Conservation (phyloP, 257 asterid species). For the Coffea eugenioides region DNA sequence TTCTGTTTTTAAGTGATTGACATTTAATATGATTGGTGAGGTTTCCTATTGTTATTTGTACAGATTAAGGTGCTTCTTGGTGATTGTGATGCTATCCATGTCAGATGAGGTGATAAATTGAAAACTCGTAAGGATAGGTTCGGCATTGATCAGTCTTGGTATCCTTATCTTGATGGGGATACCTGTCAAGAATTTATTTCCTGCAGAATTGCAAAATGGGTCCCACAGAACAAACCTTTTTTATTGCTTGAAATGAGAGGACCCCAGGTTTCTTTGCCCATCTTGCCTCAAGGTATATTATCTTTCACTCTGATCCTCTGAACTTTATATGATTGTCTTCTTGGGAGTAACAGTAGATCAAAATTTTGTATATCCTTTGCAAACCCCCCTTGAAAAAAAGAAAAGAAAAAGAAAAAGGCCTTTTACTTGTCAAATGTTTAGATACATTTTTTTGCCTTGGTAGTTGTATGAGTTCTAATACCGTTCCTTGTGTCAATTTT, state of each 20-base stretch:
- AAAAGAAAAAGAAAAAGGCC: no score
- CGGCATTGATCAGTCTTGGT: slow-evolving; percentile 69
- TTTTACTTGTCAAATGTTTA: no score
- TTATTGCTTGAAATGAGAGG: slow-evolving; percentile 90
- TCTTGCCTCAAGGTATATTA: no score
- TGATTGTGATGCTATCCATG: slow-evolving; percentile 93
- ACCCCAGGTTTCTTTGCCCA: slow-evolving; percentile 46
- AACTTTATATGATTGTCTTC: neutral
- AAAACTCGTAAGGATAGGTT: slow-evolving; percentile 85
- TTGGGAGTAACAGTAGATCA: neutral
- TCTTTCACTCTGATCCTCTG: neutral
- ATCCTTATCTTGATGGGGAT: slow-evolving; percentile 93
- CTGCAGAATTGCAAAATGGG: slow-evolving; percentile 86
- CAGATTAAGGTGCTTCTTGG: slow-evolving; percentile 81
- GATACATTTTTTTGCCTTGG: no score
- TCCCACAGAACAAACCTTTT: slow-evolving; percentile 73
- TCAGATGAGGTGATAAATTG: slow-evolving; percentile 89
- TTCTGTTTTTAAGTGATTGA: neutral
- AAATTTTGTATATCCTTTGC: neutral
- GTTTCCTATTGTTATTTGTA: slow-evolving; percentile 10
- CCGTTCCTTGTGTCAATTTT: no score
- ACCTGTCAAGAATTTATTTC: slow-evolving; percentile 82
- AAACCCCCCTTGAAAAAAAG: no score
- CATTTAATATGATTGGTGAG: neutral
- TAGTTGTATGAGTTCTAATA: no score